phyloP scores from a whole-genome alignment of 306 rosid species.

The Oemleria cerasiformis region DNA sequence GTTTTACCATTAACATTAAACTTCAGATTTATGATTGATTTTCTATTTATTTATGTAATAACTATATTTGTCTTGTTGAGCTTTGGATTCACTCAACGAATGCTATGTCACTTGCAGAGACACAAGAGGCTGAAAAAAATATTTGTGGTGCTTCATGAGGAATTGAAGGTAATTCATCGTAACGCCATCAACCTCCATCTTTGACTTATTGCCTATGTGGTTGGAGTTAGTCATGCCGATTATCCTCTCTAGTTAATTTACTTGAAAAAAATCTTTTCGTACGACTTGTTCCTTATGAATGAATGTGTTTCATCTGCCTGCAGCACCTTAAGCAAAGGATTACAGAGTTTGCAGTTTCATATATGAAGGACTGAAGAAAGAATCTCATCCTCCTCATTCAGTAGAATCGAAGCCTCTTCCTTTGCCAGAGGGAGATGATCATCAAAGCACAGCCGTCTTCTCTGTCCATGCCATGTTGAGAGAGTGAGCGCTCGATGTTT shows the following conservation, averaged over 20 bases:
- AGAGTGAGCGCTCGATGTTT: neutral
- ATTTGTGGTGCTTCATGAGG: constrained; percentile 84
- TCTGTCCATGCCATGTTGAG: neutral
- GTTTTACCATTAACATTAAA: neutral
- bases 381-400: constrained; percentile 7
- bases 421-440: constrained; percentile 3
- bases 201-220: neutral
- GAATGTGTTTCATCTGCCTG: constrained; percentile 20
- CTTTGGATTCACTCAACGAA: constrained; percentile 3
- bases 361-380: constrained; percentile 38
- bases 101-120: constrained; percentile 59
- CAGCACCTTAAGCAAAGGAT: constrained; percentile 78
- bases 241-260: neutral
- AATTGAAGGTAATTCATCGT: constrained; percentile 59
- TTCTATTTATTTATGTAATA: neutral
- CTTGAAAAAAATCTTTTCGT: neutral
- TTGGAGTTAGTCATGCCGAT: neutral
- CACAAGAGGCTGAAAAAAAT: constrained; percentile 83
- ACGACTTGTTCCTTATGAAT: neutral
- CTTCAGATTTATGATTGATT: neutral
- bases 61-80: neutral
- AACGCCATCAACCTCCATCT: constrained; percentile 6
- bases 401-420: constrained; percentile 23
- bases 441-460: neutral
- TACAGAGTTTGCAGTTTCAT: constrained; percentile 52